Evolutionary conservation across 768 basidiomycete genomes (phyloP), one percentile per base, ranked within the genome.

Genomic region (Pleurotus tuoliensis): DNA sequence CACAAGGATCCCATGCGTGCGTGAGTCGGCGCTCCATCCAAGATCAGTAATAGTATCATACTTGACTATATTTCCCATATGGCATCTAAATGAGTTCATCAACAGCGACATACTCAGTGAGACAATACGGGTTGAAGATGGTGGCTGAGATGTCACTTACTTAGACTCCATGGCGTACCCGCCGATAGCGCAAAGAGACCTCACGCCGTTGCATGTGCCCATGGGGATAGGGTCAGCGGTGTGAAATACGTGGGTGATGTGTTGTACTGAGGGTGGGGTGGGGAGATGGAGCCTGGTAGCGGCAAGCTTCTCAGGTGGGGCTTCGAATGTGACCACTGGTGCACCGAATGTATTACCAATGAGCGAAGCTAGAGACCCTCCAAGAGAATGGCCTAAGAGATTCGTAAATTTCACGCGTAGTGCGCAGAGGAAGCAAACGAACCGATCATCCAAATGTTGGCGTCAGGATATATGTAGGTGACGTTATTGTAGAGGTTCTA

Each of bases 401-500:
- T 15, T 4, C 20, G 18, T n/a, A 30, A 30, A 8, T 7, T 34
- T 24, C 43, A 37, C 13, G 16, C 59, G 15, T 18, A 16, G 15
- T 24, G 12, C 25, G 39, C 34, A 22, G 22, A 50, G 37, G 16
- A 27, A 2, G 45, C 18, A 39, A 18, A 41, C 15, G 11, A 13
- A 44, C 3, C 30, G 30, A 82, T 82, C 3, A 98, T 64, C 95
- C 95, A 98, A 51, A 98, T 95, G 55, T 87, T 84, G 34, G 94
- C 79, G 43, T 89, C 67, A 0, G 96, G 96, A 66, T 96, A 98
- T 81, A 96, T 83, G 62, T 87, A 88, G 2, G 90, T 84, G 53
- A 98, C 77, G 67, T 97, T 94, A 69, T 94, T 92, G 71, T 94
- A 98, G 5, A 98, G 75, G 66, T 95, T 88, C 94, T 96, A 57